Evolutionary conservation across 2,329 filamentous ascomycete genomes (phyloP), one percentile per base, ranked within the genome.

Genomic region (Dothistroma septosporum): DNA sequence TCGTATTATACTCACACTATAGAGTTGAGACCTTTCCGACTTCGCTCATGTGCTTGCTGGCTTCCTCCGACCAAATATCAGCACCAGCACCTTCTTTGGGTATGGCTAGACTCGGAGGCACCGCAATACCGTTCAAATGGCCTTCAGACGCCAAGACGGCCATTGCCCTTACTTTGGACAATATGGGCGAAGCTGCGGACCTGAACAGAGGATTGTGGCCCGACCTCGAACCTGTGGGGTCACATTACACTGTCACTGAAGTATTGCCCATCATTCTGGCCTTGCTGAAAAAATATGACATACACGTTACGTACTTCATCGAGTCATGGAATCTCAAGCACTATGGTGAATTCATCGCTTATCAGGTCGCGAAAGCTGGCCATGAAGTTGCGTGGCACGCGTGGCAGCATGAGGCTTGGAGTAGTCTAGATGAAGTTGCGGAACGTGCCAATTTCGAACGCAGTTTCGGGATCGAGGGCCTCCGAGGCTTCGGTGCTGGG

Each of bases 161-260:
- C 56, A 67, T 74, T 24, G 64, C 64, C 19, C 55, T 73, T 46
- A 74, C 72, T 14, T 61, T 74, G 31, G 72, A 74, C 67, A 74
- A 74, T 61, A 70, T 73, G 67, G 72, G 70, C 41, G 72, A 74
- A 66, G 72, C 72, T 14, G 72, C 72, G 19, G 72, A 74, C 53
- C 53, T 74, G 0, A 64, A 74, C 50, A 66, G 72, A 1, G 57
- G 60, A 3, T 61, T 74, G 12, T 72, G 72, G 71, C 68, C 68
- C 11, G 19, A 57, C 48, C 48, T 62, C 31, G 28, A 66, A 55
- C 66, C 69, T 10, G 56, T 73, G 14, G 72, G 72, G 16, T 64
- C 64, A 8, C 72, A 74, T 56, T 68, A 68, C 57, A 69, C 68
- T 11, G 69, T 73, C 19, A 70, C 55, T 32, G 60, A 69, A 52